Conservation (phyloP, 176 grass and related monocot species). For the barley (Hordeum vulgare) region DNA sequence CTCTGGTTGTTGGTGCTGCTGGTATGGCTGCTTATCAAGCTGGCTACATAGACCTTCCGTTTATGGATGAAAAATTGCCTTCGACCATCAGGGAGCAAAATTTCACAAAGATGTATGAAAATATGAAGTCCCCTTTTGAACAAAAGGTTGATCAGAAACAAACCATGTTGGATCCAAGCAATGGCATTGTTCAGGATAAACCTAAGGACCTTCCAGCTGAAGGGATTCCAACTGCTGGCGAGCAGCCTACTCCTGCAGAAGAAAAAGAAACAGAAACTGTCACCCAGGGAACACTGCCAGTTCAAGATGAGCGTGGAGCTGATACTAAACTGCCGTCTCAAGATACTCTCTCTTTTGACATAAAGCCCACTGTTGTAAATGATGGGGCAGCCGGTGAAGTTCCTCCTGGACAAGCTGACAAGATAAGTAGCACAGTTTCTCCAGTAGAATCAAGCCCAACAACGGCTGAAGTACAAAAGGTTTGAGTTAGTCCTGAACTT, state of each 20-base stretch:
- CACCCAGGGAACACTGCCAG: slow-evolving; percentile 11
- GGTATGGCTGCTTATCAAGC: slow-evolving; percentile 61
- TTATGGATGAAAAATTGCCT: slow-evolving; percentile 39
- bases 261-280: slow-evolving; percentile 37
- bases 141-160: slow-evolving; percentile 31
- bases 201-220: slow-evolving; percentile 28
- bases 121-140: slow-evolving; percentile 39
- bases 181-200: slow-evolving; percentile 33
- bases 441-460: slow-evolving; percentile 23
- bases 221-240: slow-evolving; percentile 14
- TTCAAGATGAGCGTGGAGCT: slow-evolving; percentile 31
- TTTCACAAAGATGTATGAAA: slow-evolving; percentile 32
- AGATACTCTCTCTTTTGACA: slow-evolving; percentile 25
- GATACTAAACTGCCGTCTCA: slow-evolving; percentile 26
- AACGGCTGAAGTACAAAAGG: slow-evolving; percentile 41
- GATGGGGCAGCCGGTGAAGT: slow-evolving; percentile 26
- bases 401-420: slow-evolving; percentile 30
- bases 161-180: slow-evolving; percentile 26
- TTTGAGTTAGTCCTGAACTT: slow-evolving; percentile 19
- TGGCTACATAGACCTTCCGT: slow-evolving; percentile 56
- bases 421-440: slow-evolving; percentile 16
- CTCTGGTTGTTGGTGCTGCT: slow-evolving; percentile 55
- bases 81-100: slow-evolving; percentile 20
- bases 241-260: slow-evolving; percentile 23
- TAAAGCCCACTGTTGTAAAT: slow-evolving; percentile 24